Evolutionary conservation across 768 basidiomycete genomes (phyloP).

Genomic region (Trametes punicea): DNA sequence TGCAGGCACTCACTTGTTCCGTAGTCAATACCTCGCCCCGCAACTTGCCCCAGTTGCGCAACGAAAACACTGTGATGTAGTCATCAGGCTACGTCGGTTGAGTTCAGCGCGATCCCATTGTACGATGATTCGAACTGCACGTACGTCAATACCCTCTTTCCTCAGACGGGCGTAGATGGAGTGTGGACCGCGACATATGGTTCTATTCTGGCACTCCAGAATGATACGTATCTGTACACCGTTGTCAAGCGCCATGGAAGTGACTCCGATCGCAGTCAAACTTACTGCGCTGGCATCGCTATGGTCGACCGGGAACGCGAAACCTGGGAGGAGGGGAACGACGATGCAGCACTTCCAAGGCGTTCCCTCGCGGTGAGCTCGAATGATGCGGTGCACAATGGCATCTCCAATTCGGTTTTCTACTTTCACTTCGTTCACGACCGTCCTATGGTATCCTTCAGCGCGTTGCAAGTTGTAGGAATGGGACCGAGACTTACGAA

Average conservation of each 20-base stretch:
- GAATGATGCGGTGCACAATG: slow-evolving; percentile 84
- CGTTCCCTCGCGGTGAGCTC: slow-evolving; percentile 75
- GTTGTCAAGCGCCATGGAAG: background rate
- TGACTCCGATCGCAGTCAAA: slow-evolving; percentile 9
- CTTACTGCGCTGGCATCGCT: slow-evolving; percentile 87
- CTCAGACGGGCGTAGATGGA: slow-evolving; percentile 87
- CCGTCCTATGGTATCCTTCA: slow-evolving; percentile 49
- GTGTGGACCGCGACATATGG: slow-evolving; percentile 82
- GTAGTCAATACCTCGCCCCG: slow-evolving; percentile 80
- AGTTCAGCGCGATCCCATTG: background rate
- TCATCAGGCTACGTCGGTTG: slow-evolving; percentile 73
- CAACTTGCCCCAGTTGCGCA: slow-evolving; percentile 93
- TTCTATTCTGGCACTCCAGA: slow-evolving; percentile 90
- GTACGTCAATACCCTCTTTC: slow-evolving; percentile 85
- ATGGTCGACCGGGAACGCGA: slow-evolving; percentile 89
- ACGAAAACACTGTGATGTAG: slow-evolving; percentile 85
- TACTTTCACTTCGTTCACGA: slow-evolving; percentile 77
- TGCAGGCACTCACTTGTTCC: slow-evolving; percentile 60
- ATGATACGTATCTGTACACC: slow-evolving; percentile 80
- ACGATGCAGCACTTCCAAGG: slow-evolving; percentile 93
- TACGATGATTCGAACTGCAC: slow-evolving; percentile 22
- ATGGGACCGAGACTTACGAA: slow-evolving; percentile 50
- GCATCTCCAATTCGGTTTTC: slow-evolving; percentile 97
- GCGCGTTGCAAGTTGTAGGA: background rate
- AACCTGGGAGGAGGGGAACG: slow-evolving; percentile 90